Conservation (phyloP, 257 asterid species). For the Solanum microdontum region DNA sequence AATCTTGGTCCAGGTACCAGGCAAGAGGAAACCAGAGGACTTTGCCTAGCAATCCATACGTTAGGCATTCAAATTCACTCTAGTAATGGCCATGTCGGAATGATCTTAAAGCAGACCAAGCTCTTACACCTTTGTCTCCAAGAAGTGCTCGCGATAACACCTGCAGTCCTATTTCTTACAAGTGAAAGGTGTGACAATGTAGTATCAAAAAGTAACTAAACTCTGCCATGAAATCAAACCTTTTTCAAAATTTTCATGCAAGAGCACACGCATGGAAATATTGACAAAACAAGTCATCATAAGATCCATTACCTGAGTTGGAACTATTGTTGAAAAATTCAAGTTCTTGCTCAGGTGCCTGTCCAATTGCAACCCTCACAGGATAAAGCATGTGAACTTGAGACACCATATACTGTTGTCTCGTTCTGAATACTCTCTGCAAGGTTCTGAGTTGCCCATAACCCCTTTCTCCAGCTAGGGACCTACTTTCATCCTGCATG, state of each 20-base stretch:
- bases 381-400: constrained; percentile 82
- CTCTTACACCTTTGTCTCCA: neutral
- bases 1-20: neutral
- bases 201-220: neutral
- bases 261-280: neutral
- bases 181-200: neutral
- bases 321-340: constrained; percentile 61
- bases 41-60: neutral
- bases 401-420: constrained; percentile 71
- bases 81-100: neutral
- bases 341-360: constrained; percentile 67
- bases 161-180: neutral
- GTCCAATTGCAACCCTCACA: constrained; percentile 53
- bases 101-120: neutral
- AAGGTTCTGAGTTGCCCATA: constrained; percentile 39
- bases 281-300: neutral
- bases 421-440: constrained; percentile 51
- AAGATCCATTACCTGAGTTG: constrained; percentile 39
- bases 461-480: constrained; percentile 68
- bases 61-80: neutral
- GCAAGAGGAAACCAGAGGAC: neutral
- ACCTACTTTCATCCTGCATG: constrained; percentile 59
- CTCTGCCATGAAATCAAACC: neutral
- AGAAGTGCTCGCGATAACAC: neutral
- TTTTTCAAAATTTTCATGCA: neutral